Conservation (phyloP, 257 asterid species). For the Ballota nigra region DNA sequence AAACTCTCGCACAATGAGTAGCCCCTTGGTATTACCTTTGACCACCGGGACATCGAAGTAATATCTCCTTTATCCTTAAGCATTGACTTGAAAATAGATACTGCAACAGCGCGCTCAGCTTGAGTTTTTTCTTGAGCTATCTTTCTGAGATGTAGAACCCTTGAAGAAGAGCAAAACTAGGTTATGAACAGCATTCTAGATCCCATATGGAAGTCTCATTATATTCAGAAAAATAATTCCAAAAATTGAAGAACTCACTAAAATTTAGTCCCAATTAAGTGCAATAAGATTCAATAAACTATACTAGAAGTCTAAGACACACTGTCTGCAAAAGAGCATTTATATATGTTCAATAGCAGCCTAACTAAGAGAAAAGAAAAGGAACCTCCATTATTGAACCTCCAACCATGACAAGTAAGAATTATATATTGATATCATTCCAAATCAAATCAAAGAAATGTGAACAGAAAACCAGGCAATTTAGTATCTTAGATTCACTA, state of each 20-base stretch:
- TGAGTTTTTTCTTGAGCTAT: constrained; percentile 78
- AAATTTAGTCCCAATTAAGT: background rate
- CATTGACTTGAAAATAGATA: constrained; percentile 74
- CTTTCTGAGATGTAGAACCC: constrained; percentile 68
- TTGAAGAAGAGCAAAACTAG: constrained; percentile 36
- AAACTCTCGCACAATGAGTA: background rate
- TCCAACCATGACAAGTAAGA: background rate
- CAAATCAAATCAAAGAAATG: background rate
- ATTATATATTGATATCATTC: background rate
- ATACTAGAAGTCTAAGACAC: background rate
- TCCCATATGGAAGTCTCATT: constrained; percentile 9
- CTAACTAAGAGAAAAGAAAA: background rate
- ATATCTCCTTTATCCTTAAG: constrained; percentile 72
- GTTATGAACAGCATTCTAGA: constrained; percentile 18
- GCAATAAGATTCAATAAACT: background rate
- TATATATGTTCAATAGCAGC: background rate
- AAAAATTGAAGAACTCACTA: constrained; percentile 15
- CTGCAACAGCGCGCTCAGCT: constrained; percentile 70
- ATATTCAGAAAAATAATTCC: constrained; percentile 4
- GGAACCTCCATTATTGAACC: background rate
- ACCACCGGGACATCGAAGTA: constrained; percentile 79
- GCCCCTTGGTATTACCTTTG: constrained; percentile 52
- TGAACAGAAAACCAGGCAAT: background rate
- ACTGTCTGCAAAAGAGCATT: background rate
- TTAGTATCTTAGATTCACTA: constrained; percentile 4